These are phyloP conservation scores for Fusarium sambucinum DNA, from an alignment of 2,329 filamentous ascomycete species.

Conservation along the genomic window DNA sequence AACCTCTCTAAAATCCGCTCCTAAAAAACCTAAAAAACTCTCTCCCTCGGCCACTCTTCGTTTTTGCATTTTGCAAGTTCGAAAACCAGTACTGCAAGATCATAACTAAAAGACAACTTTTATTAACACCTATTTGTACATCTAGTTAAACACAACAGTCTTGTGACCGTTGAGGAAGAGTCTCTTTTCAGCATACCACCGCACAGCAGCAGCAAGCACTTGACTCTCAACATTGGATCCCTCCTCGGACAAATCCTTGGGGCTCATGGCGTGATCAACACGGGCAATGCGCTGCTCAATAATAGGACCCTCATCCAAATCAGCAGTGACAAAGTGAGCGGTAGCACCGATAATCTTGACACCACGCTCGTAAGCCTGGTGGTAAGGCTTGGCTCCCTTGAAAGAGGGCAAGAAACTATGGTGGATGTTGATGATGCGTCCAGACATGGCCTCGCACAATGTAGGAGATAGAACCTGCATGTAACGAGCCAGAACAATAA, in stretches of 20 bases:
- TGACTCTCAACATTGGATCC: slow-evolving; percentile 88
- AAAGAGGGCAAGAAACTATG: slow-evolving; percentile 88
- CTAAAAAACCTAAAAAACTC: background rate
- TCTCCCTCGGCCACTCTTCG: slow-evolving; percentile 10
- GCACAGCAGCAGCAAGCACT: slow-evolving; percentile 82
- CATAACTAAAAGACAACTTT: background rate
- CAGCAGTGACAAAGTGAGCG: slow-evolving; percentile 87
- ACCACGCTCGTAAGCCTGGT: slow-evolving; percentile 86
- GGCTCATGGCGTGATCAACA: slow-evolving; percentile 80
- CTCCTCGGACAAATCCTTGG: slow-evolving; percentile 81
- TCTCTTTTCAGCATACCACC: slow-evolving; percentile 83
- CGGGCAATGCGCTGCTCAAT: slow-evolving; percentile 86
- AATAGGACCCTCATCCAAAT: slow-evolving; percentile 87
- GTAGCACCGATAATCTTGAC: slow-evolving; percentile 92
- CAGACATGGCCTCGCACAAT: slow-evolving; percentile 82
- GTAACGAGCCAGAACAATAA: slow-evolving; percentile 85
- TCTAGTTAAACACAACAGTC: slow-evolving; percentile 77
- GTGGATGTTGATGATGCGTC: slow-evolving; percentile 92
- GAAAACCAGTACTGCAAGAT: too few relatives aligned
- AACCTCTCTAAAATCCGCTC: background rate
- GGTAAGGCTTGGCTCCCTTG: slow-evolving; percentile 90
- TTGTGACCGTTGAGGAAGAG: slow-evolving; percentile 84
- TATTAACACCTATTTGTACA: slow-evolving; percentile 9
- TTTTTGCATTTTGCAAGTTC: too few relatives aligned
- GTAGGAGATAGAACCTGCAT: slow-evolving; percentile 86